A percentile compares a stretch with the other conserved stretches of the same genome.
Evolutionary conservation across 2,329 filamentous ascomycete genomes (phyloP).

Genomic region (Acephala macrosclerotiorum): DNA sequence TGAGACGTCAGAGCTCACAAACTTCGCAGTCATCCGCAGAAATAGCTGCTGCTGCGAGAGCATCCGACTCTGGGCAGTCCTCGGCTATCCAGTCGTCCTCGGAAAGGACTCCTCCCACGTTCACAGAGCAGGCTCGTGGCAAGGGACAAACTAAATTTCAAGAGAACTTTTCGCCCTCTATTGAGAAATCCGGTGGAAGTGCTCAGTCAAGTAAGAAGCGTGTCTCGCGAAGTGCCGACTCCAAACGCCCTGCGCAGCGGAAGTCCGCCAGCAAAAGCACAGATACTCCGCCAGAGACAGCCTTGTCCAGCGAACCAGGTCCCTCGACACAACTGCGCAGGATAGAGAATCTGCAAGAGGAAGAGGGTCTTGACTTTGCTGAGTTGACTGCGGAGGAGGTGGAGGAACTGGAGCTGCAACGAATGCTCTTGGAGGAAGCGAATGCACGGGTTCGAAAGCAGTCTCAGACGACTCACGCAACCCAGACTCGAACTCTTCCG

Average conservation of each 20-base stretch:
- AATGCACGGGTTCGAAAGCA: conserved; percentile 22
- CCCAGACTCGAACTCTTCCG: neutral
- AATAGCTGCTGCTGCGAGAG: conserved; percentile 10
- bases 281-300: neutral
- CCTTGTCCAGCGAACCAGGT: conserved; percentile 26
- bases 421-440: conserved; percentile 28
- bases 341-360: conserved; percentile 25
- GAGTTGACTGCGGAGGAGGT: conserved; percentile 14
- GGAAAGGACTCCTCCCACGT: conserved; percentile 20
- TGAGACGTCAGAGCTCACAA: conserved; percentile 56
- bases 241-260: conserved; percentile 18
- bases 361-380: neutral
- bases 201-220: conserved; percentile 22
- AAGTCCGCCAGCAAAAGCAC: conserved; percentile 14
- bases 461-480: neutral
- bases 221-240: conserved; percentile 9
- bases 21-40: conserved; percentile 39
- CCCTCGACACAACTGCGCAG: conserved; percentile 26
- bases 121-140: conserved; percentile 19
- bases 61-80: conserved; percentile 22
- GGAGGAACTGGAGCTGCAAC: conserved; percentile 34
- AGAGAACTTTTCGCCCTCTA: conserved; percentile 35
- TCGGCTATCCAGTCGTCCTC: conserved; percentile 24
- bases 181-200: conserved; percentile 6
- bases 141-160: conserved; percentile 30